Percentiles rank a stretch among this genome's conserved stretches.
These are phyloP conservation scores for Paraphaeosphaeria minitans DNA, from an alignment of 2,329 filamentous ascomycete genomes.

Conservation along the genomic window DNA sequence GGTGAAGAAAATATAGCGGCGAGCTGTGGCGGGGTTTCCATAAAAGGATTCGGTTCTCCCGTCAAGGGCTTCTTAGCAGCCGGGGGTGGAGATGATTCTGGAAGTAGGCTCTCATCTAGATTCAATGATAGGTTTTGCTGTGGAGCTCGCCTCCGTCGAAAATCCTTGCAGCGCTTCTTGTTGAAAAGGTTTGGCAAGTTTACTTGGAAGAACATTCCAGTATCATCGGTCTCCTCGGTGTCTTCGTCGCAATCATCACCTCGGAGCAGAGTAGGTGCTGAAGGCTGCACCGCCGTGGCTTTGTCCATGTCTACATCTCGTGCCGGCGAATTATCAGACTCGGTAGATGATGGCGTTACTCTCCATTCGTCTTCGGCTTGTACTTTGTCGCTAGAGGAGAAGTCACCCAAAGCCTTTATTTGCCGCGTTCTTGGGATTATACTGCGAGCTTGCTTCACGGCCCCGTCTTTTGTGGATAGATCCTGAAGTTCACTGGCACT, in stretches of 20 bases:
- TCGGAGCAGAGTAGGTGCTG: conserved; percentile 15
- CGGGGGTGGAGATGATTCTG: conserved; percentile 36
- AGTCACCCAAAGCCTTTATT: conserved; percentile 45
- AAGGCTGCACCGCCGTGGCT: conserved; percentile 16
- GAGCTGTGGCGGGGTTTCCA: conserved; percentile 40
- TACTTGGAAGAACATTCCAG: conserved; percentile 45
- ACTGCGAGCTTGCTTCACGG: conserved; percentile 41
- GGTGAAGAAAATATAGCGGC: conserved; percentile 32
- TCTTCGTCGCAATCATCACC: conserved; percentile 23
- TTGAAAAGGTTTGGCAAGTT: conserved; percentile 36
- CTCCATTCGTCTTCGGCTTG: conserved; percentile 37
- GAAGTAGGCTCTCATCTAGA: conserved; percentile 37
- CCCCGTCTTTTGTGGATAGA: conserved; percentile 38
- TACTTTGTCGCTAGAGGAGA: conserved; percentile 48
- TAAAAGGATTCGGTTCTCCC: conserved; percentile 35
- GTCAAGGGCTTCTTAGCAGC: conserved; percentile 20
- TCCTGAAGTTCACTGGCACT: conserved; percentile 35
- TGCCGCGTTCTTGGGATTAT: conserved; percentile 52
- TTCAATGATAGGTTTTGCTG: conserved; percentile 40
- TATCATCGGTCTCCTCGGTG: conserved; percentile 43
- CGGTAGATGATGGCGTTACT: conserved; percentile 7
- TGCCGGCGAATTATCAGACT: conserved; percentile 9
- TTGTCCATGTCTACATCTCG: conserved; percentile 22
- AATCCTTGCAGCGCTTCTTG: conserved; percentile 28
- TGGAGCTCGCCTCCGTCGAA: conserved; percentile 27